These are phyloP conservation scores for Pisolithus albus DNA, from an alignment of 768 basidiomycete genomes.

Conservation along the genomic window DNA sequence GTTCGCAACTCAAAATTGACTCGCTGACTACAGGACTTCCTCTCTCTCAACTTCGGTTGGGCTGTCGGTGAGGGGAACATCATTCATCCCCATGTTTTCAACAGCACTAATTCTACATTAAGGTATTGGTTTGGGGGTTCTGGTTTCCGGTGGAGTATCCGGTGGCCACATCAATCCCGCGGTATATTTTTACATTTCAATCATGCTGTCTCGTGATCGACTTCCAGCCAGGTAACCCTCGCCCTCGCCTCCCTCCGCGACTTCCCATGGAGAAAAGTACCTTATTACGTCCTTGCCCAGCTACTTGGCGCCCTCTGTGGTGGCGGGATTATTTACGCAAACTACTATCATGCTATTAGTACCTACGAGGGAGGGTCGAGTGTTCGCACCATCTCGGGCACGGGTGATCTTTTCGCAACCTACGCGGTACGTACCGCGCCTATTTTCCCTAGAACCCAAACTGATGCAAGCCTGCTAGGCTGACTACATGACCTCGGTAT, in stretches of 20 bases:
- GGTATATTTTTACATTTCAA: conserved; percentile 28
- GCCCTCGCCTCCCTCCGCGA: conserved; percentile 59
- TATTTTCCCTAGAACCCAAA: background rate
- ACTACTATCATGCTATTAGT: conserved; percentile 64
- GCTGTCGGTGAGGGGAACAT: conserved; percentile 20
- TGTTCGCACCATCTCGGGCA: conserved; percentile 50
- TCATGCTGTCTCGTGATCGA: conserved; percentile 1
- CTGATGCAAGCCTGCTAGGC: conserved; percentile 24
- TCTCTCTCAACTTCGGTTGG: conserved; percentile 26
- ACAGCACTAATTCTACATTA: conserved; percentile 1
- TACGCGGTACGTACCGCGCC: conserved; percentile 41
- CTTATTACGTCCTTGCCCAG: conserved; percentile 59
- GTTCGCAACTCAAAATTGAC: background rate
- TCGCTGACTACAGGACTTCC: conserved; percentile 9
- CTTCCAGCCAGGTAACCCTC: conserved; percentile 52
- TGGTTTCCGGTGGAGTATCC: conserved; percentile 59
- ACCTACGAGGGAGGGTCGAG: conserved; percentile 50
- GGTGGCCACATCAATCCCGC: conserved; percentile 75
- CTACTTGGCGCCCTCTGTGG: conserved; percentile 55
- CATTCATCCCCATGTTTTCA: background rate
- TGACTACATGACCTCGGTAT: conserved; percentile 37
- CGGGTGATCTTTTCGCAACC: conserved; percentile 53
- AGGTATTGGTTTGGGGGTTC: conserved; percentile 61
- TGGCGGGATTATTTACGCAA: conserved; percentile 51
- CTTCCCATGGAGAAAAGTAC: conserved; percentile 80